Base-by-base conservation (phyloP, 139 green algal species). In the Closterium sp. region DNA sequence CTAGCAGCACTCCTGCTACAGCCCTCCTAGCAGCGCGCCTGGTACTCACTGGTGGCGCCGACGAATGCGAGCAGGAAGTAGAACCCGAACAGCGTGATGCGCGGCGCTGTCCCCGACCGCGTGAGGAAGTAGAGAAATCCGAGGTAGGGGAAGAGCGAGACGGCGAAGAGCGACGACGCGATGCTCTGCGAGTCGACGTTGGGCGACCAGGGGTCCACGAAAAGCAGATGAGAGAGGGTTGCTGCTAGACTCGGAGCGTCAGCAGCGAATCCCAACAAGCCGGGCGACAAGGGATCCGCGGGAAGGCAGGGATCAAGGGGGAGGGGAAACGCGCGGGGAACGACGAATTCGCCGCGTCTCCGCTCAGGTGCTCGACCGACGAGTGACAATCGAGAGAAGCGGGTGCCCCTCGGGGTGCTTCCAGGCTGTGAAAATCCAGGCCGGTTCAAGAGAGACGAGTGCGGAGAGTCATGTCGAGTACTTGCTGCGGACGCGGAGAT, bases 21-120 rank as follows among this genome's bases (percentile, higher is more conserved):
- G n/a, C n/a, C n/a, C n/a, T n/a, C n/a, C n/a, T n/a, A n/a, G n/a
- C n/a, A n/a, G n/a, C n/a, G n/a, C n/a, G n/a, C n/a, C n/a, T n/a
- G n/a, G n/a, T n/a, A 87, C 89, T 93, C 85, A 94, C 92, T 94
- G 6, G 92, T 94, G 36, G 90, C 92, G 3, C 87, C 90, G 0
- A 99, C 98, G 92, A 99, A 99, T 0, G 96, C 97, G 7, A 99
- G 95, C 10, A 99, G 95, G 95, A 99, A 99, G 93, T 98, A 98
- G 90, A 99, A 99, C 7, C 98, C 98, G 88, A 98, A 97, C 0
- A 98, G 88, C 2, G 93, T 95, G 19, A 92, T 31, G 30, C 34
- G 25, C 43, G 93, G 94, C 19, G 88, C 69, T 28, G 88, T 93
- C 32, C 93, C 91, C 0, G 86, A 88, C 8, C 85, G 86, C 32